Base-by-base conservation (phyloP, 139 green algal species). In the Ulvella scutata region DNA sequence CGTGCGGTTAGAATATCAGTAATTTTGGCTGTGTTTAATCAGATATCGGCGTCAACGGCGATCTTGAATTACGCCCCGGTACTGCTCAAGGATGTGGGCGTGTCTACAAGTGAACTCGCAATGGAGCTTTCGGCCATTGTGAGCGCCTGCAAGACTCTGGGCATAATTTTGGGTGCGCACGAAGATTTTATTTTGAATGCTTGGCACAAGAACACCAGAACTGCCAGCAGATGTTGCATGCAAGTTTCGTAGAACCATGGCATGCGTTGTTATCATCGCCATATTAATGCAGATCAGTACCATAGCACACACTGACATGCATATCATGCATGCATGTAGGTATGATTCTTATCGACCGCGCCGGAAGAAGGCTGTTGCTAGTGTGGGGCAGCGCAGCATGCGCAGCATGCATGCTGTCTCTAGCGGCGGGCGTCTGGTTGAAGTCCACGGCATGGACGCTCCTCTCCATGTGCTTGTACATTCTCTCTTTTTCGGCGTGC, bases 61-160 rank as follows among this genome's bases (percentile, higher is more conserved):
- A 85, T 96, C 79, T 90, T 95, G 73, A 96, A 96, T 78, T 96
- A 93, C 73, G 88, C 86, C 0, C 90, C 90, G 1, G 77, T 77
- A 21, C 76, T 91, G 26, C 73, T 88, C 33, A 7, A 37, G 3
- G 28, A 34, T 1, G 76, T 28, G 60, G n/a, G 75, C 78, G n/a
- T 83, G 81, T 43, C 4, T 33, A 26, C 43, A 33, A n/a, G 74
- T 83, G 72, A 51, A 72, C n/a, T 75, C 20, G 83, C 83, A 3
- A 81, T 88, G 37, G 61, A 90, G 29, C 83, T 84, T 35, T 78
- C 82, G 0, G 84, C 82, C 4, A 44, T 38, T 2, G 81, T 94
- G 21, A 78, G 81, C 0, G 77, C 81, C 7, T 81, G 83, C 43
- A 96, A 96, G 59, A 72, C 61, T 4, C 44, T 85, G 0, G 84